phyloP scores from a whole-genome alignment of 352 stramenopile species.

The Phytophthora cajani region DNA sequence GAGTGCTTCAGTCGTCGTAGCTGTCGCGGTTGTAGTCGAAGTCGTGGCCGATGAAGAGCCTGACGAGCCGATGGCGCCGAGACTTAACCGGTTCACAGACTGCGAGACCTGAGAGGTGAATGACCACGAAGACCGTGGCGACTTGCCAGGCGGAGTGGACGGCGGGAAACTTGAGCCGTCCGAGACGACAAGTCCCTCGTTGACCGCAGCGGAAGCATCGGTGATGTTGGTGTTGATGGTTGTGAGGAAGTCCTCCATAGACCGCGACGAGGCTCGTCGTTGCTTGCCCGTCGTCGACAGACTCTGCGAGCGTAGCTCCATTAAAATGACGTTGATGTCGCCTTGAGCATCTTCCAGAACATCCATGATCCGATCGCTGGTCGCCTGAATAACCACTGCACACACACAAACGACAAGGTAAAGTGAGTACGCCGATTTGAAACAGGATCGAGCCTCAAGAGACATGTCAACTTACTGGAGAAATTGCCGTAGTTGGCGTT shows the following conservation, averaged over 20 bases:
- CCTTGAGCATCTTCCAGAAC: conserved; percentile 78
- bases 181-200: conserved; percentile 29
- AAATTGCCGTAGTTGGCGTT: conserved; percentile 89
- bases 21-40: conserved; percentile 13
- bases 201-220: conserved; percentile 37
- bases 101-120: conserved; percentile 37
- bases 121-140: conserved; percentile 44
- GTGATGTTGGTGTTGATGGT: conserved; percentile 66
- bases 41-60: conserved; percentile 20
- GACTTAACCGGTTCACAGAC: conserved; percentile 36
- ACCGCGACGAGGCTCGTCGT: conserved; percentile 60
- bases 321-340: conserved; percentile 61
- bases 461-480: conserved; percentile 47
- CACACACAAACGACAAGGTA: conserved; percentile 20
- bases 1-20: conserved; percentile 16
- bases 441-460: not conserved
- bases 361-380: conserved; percentile 67
- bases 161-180: conserved; percentile 41
- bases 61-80: conserved; percentile 34
- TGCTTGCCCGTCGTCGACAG: conserved; percentile 46
- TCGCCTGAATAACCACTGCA: conserved; percentile 83
- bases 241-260: conserved; percentile 73
- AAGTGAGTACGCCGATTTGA: not conserved
- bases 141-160: conserved; percentile 47
- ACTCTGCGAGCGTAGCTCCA: conserved; percentile 69